Evolutionary conservation across 2,329 filamentous ascomycete genomes (phyloP).

Genomic region (Penicillium fuscoglaucum): DNA sequence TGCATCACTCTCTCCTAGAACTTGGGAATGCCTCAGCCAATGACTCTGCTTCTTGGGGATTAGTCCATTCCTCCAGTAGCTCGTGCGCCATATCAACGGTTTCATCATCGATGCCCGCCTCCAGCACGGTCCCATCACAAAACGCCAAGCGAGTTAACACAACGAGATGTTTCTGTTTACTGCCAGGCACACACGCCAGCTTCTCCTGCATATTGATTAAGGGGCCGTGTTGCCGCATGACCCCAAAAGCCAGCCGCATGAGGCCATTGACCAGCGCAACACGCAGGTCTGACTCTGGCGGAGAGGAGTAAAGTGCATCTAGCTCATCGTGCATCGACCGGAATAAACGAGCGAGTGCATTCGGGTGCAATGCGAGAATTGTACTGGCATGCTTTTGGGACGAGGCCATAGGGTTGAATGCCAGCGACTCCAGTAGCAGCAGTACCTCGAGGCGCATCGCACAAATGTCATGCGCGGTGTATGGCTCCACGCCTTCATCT

Average conservation of each 20-base stretch:
- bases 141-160: conserved; percentile 82
- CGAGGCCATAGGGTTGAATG: conserved; percentile 55
- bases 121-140: conserved; percentile 74
- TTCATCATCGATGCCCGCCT: conserved; percentile 73
- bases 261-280: conserved; percentile 58
- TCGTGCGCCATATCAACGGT: conserved; percentile 79
- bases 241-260: conserved; percentile 61
- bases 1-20: conserved; percentile 32
- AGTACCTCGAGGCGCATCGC: conserved; percentile 48
- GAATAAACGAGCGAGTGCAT: conserved; percentile 72
- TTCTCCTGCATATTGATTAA: conserved; percentile 70
- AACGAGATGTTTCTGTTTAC: conserved; percentile 78
- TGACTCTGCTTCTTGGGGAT: conserved; percentile 72
- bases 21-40: conserved; percentile 51
- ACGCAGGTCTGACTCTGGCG: conserved; percentile 49
- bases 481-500: conserved; percentile 46
- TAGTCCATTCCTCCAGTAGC: conserved; percentile 76
- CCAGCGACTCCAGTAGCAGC: conserved; percentile 44
- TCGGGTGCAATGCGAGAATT: conserved; percentile 67
- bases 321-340: conserved; percentile 74
- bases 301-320: conserved; percentile 56
- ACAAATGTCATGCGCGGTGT: conserved; percentile 41
- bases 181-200: conserved; percentile 67
- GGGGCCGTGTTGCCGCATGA: conserved; percentile 61
- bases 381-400: conserved; percentile 59